phyloP scores from a whole-genome alignment of 345 rosid genomes.

The Lumnitzera racemosa region DNA sequence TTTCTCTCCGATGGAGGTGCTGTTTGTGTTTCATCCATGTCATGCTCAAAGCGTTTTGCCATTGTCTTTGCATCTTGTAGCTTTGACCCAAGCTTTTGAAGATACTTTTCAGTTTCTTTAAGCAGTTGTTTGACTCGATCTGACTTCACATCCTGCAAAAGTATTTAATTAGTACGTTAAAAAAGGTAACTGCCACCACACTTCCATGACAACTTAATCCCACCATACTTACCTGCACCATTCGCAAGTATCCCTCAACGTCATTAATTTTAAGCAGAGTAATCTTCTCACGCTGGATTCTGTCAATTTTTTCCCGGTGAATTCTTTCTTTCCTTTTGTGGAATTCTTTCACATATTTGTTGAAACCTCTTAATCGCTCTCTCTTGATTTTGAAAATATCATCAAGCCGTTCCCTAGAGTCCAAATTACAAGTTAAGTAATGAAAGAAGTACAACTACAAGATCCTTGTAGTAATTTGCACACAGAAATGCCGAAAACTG shows the following conservation, averaged over 20 bases:
- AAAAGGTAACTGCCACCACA: slow-evolving; percentile 5
- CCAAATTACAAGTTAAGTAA: slow-evolving; percentile 17
- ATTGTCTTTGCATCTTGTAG: slow-evolving; percentile 60
- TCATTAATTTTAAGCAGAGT: slow-evolving; percentile 88
- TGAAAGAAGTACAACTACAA: slow-evolving; percentile 1
- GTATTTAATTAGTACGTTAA: slow-evolving; percentile 7
- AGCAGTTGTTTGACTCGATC: slow-evolving; percentile 86
- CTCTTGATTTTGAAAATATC: slow-evolving; percentile 70
- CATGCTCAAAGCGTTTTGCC: slow-evolving; percentile 50
- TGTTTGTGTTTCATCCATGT: slow-evolving; percentile 46
- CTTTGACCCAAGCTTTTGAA: slow-evolving; percentile 82
- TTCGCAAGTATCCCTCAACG: slow-evolving; percentile 93
- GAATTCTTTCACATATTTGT: slow-evolving; percentile 81
- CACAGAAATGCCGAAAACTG: not conserved
- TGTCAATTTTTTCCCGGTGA: slow-evolving; percentile 91
- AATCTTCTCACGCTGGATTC: slow-evolving; percentile 92
- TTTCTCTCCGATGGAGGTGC: slow-evolving; percentile 39
- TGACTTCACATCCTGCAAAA: slow-evolving; percentile 74
- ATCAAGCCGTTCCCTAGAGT: slow-evolving; percentile 76
- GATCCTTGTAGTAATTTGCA: slow-evolving; percentile 2
- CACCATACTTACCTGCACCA: slow-evolving; percentile 70
- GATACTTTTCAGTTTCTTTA: slow-evolving; percentile 91
- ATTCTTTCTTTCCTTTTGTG: slow-evolving; percentile 86
- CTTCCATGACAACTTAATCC: slow-evolving; percentile 8
- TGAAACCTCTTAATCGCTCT: slow-evolving; percentile 88